Conservation (phyloP, 768 basidiomycete species). For the Boletus fagicola region DNA sequence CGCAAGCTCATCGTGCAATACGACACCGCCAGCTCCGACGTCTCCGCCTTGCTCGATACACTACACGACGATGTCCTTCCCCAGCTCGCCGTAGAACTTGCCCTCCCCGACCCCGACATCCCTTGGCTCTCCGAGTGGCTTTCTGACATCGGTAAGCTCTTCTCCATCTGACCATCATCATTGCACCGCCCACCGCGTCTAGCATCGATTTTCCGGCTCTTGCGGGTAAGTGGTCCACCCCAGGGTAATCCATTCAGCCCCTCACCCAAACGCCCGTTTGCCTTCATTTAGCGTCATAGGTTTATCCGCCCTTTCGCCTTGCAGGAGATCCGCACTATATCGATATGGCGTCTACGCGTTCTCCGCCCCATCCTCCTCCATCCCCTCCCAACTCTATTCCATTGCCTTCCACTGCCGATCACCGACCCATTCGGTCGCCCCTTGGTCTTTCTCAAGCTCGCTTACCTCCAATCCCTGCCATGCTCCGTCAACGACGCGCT, state of each 20-base stretch:
- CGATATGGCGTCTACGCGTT: constrained; percentile 51
- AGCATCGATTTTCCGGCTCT: constrained; percentile 61
- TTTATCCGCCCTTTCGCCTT: constrained; percentile 63
- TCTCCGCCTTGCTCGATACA: constrained; percentile 48
- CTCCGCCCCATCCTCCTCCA: constrained; percentile 40
- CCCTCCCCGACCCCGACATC: constrained; percentile 44
- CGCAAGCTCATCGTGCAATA: constrained; percentile 51
- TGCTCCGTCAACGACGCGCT: constrained; percentile 43
- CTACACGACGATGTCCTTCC: constrained; percentile 59
- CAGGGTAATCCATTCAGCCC: constrained; percentile 3
- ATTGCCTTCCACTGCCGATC: constrained; percentile 52
- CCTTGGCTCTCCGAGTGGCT: constrained; percentile 63
- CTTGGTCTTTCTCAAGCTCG: constrained; percentile 53
- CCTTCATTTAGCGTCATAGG: constrained; percentile 53
- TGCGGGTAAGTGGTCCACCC: constrained; percentile 46
- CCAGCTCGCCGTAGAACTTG: constrained; percentile 56
- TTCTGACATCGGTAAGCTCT: constrained; percentile 57
- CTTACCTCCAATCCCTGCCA: constrained; percentile 39
- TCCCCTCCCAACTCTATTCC: constrained; percentile 36
- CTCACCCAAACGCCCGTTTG: background rate
- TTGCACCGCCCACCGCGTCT: background rate
- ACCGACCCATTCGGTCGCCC: constrained; percentile 66
- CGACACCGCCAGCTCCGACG: constrained; percentile 44
- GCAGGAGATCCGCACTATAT: constrained; percentile 52
- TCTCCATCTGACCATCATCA: background rate